Conservation (phyloP, 2,329 filamentous ascomycete genomes). For the Pseudopithomyces maydicus region DNA sequence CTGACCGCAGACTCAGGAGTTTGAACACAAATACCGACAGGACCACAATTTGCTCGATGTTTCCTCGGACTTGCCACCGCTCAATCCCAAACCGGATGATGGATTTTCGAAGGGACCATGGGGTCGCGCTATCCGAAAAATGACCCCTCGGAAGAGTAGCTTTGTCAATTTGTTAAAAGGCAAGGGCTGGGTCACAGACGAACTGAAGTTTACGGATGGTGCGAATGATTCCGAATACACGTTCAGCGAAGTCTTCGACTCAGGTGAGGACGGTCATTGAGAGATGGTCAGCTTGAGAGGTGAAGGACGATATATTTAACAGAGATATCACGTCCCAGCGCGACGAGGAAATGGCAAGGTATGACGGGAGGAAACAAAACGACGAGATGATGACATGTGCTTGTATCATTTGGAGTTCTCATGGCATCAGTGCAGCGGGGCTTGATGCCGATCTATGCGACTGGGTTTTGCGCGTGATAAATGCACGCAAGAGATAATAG, state of each 20-base stretch:
- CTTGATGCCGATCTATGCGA: neutral
- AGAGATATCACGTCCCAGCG: neutral
- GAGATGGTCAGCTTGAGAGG: neutral
- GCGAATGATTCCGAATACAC: neutral
- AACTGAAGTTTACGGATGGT: constrained; percentile 11
- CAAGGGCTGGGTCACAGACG: constrained; percentile 34
- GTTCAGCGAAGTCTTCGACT: neutral
- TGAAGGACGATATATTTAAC: neutral
- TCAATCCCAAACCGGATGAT: constrained; percentile 28
- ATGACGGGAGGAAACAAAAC: neutral
- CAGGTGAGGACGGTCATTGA: neutral
- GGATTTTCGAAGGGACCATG: constrained; percentile 24
- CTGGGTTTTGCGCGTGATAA: no score
- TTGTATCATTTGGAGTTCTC: constrained; percentile 9
- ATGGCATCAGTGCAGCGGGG: neutral
- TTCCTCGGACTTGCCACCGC: constrained; percentile 17
- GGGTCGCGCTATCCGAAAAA: constrained; percentile 37
- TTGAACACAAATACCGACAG: constrained; percentile 38
- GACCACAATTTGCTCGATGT: constrained; percentile 32
- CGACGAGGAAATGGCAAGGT: neutral
- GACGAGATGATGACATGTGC: constrained; percentile 2
- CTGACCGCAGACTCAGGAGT: constrained; percentile 28
- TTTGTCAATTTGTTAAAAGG: constrained; percentile 41
- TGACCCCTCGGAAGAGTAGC: constrained; percentile 42
- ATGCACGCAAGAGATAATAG: no score